Evolutionary conservation across 176 grass and related monocot species (phyloP).

Genomic region (Eragrostis nindensis): DNA sequence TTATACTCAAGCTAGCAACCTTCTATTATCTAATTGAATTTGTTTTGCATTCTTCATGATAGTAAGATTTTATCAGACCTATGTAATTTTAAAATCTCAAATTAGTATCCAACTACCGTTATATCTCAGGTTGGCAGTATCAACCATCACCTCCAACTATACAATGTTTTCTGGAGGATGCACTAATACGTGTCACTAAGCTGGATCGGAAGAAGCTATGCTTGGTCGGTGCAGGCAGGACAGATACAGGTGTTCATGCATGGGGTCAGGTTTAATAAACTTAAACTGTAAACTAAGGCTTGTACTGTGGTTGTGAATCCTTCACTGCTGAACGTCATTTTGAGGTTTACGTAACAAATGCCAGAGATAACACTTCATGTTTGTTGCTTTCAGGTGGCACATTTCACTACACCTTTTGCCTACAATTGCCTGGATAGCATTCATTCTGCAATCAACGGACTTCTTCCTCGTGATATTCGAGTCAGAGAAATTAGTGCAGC

Average conservation of each 20-base stretch:
- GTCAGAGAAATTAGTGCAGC: constrained; percentile 86
- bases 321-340: background rate
- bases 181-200: constrained; percentile 73
- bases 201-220: constrained; percentile 76
- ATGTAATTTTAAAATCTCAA: constrained; percentile 33
- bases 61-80: background rate
- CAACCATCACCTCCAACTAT: constrained; percentile 86
- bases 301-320: constrained; percentile 32
- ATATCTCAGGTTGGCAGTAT: constrained; percentile 92
- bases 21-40: constrained; percentile 19
- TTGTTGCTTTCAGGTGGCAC: constrained; percentile 74
- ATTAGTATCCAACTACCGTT: constrained; percentile 13
- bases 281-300: constrained; percentile 36
- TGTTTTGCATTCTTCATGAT: background rate
- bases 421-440: constrained; percentile 68
- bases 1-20: constrained; percentile 2
- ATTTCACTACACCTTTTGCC: constrained; percentile 83
- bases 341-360: background rate
- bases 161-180: constrained; percentile 83
- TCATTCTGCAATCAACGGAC: constrained; percentile 85
- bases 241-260: constrained; percentile 96
- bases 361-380: constrained; percentile 7
- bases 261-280: constrained; percentile 90
- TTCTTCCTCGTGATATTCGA: constrained; percentile 87
- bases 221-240: constrained; percentile 86